These are phyloP conservation scores for Trichoderma breve DNA, from an alignment of 2,329 filamentous ascomycete genomes.

Conservation along the genomic window DNA sequence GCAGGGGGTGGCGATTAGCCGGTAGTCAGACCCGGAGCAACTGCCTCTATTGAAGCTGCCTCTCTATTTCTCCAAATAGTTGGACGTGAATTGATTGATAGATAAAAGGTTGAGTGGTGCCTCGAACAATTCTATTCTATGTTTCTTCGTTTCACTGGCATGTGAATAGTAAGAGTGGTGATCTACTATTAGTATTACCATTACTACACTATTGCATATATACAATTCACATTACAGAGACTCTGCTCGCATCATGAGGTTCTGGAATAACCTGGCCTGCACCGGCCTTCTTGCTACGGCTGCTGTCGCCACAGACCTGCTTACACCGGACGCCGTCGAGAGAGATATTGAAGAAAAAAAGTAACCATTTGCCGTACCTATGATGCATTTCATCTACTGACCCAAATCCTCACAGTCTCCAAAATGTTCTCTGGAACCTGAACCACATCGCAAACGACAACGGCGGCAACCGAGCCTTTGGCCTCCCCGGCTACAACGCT, in stretches of 20 bases:
- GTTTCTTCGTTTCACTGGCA: neutral
- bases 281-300: conserved; percentile 21
- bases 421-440: conserved; percentile 53
- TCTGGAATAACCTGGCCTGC: conserved; percentile 19
- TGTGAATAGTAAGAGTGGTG: neutral
- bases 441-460: conserved; percentile 54
- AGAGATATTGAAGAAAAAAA: conserved; percentile 35
- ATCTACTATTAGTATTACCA: neutral
- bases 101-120: neutral
- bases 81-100: neutral
- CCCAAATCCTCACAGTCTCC: conserved; percentile 39
- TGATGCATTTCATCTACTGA: neutral
- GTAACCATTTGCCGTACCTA: neutral
- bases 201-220: neutral
- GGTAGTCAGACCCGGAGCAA: neutral
- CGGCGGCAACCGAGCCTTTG: conserved; percentile 60
- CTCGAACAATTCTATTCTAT: neutral
- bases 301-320: conserved; percentile 30
- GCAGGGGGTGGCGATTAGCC: neutral
- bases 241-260: conserved; percentile 24
- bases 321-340: conserved; percentile 41
- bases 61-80: neutral
- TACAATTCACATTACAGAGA: neutral
- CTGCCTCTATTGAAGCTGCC: neutral
- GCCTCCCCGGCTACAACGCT: conserved; percentile 56